Base-by-base conservation (phyloP, 108 stramenopile genomes). In the Pseudonitzschia pungens region DNA sequence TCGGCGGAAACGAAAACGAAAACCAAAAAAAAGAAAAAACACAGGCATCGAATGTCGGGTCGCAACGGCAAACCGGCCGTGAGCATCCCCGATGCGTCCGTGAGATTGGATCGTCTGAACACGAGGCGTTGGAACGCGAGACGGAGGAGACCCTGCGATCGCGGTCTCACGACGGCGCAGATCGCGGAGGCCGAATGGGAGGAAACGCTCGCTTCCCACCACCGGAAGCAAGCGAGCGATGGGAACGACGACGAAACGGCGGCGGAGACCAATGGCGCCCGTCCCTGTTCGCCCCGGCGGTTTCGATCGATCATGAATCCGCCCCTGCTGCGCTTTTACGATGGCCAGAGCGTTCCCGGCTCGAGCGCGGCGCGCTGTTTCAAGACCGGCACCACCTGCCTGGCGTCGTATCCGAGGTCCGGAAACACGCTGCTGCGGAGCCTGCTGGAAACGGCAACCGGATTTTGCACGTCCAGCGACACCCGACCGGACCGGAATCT, bases 401-500 rank as follows among this genome's bases (percentile, higher is more conserved):
- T 97, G 50, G 88, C 87, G 45, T 91, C 89, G 33, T 97, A 97
- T 77, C 97, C 97, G 26, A 81, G 97, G 36, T 89, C 87, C 26
- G 97, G 97, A 18, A 97, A 97, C 77, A 88, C 97, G 0, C 65
- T 94, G 12, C 68, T 96, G 43, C 81, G 97, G 21, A 85, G 80
- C 33, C 78, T 94, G 53, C 59, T 96, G 55, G 97, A 97, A 83
- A 69, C 79, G 12, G 73, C 71, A 7, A 94, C 93, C 15, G 88
- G 88, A 18, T 71, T 87, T 57, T 84, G 96, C 24, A 99, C 98
- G 9, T 97, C 96, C 31, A 95, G 94, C 11, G 98, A 99, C 82
- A 97, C 95, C 0, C 83, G 95, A 44, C 86, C 90, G 18, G 89
- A 90, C 81, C 87, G 97, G 20, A 87, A 92, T 4, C 77, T 98